Conservation (phyloP, 805 yeast species). For the Myxozyma lipomycoides region DNA sequence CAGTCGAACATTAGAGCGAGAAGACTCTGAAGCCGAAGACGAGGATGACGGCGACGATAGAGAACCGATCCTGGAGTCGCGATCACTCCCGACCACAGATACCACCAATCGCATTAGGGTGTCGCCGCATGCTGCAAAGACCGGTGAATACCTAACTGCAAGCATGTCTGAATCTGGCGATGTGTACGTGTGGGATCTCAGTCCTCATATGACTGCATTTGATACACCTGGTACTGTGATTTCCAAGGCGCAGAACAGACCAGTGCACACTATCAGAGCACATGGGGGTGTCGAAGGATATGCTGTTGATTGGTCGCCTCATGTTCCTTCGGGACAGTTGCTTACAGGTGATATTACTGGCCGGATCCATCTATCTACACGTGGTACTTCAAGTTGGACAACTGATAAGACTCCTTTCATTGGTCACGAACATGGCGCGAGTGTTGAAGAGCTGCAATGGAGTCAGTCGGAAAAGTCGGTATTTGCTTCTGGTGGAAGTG, state of each 20-base stretch:
- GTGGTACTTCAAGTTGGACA: conserved; percentile 72
- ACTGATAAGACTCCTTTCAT: conserved; percentile 79
- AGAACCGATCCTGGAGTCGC: conserved; percentile 86
- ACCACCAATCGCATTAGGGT: conserved; percentile 88
- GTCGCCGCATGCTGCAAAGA: conserved; percentile 66
- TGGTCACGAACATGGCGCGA: conserved; percentile 48
- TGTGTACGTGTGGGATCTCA: conserved; percentile 75
- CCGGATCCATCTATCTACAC: conserved; percentile 68
- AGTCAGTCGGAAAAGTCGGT: conserved; percentile 87
- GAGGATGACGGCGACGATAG: conserved; percentile 48
- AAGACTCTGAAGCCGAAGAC: conserved; percentile 71
- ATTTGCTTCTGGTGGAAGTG: conserved; percentile 91
- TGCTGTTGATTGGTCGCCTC: conserved; percentile 95
- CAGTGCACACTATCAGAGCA: conserved; percentile 70
- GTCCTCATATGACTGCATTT: conserved; percentile 75
- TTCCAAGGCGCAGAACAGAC: conserved; percentile 72
- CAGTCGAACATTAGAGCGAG: conserved; percentile 80
- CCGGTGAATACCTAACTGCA: conserved; percentile 83
- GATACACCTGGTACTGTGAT: conserved; percentile 82
- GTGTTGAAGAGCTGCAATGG: conserved; percentile 96
- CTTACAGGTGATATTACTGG: conserved; percentile 89
- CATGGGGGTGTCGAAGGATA: conserved; percentile 98
- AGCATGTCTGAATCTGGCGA: conserved; percentile 88
- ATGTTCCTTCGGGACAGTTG: conserved; percentile 65
- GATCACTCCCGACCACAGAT: conserved; percentile 66